These are phyloP conservation scores for Vinca minor DNA, from an alignment of 257 asterid genomes.

Conservation along the genomic window DNA sequence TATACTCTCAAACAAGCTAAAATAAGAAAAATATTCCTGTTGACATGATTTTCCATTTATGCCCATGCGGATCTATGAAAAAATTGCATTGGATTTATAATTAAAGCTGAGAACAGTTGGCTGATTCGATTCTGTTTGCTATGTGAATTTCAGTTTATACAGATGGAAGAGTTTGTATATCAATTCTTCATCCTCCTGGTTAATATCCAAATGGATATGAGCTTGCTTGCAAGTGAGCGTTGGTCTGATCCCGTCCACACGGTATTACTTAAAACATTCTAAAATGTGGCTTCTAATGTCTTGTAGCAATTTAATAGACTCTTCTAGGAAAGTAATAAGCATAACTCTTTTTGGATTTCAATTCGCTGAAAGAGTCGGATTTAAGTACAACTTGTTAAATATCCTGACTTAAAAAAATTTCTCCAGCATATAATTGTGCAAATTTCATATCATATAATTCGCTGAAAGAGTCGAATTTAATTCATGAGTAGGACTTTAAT, in stretches of 20 bases:
- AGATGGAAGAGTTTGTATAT: conserved; percentile 89
- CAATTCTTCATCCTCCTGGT: conserved; percentile 96
- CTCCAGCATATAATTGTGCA: no score
- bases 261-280: conserved; percentile 34
- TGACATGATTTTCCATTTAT: no score
- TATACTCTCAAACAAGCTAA: no score
- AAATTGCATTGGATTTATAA: no score
- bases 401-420: no score
- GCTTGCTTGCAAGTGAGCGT: conserved; percentile 88
- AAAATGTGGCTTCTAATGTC: background rate
- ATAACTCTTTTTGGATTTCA: background rate
- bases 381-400: no score
- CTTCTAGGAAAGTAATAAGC: background rate
- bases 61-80: no score
- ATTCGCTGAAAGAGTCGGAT: background rate
- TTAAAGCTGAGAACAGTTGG: background rate
- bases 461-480: no score
- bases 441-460: no score
- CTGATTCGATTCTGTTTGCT: conserved; percentile 2
- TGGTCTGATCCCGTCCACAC: conserved; percentile 99
- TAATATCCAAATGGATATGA: conserved; percentile 97
- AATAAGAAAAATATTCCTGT: no score
- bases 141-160: conserved; percentile 54
- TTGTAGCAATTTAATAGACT: background rate
- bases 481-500: no score